Evolutionary conservation across 768 basidiomycete genomes (phyloP), one percentile per base, ranked within the genome.

Genomic region (Pleurotus citrinopileatus): DNA sequence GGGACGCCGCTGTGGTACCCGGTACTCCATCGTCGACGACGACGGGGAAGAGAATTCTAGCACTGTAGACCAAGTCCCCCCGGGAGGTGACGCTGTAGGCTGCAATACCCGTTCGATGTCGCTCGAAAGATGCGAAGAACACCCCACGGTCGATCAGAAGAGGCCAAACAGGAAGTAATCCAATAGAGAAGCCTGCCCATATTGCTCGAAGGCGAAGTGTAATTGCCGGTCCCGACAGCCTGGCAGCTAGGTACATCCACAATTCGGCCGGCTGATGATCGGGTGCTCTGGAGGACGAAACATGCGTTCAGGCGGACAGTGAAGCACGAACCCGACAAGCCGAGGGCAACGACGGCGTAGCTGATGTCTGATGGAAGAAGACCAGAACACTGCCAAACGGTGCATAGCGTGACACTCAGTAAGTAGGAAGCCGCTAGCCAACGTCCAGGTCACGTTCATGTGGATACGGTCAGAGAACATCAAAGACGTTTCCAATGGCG

Each of bases 111-210:
- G n/a, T n/a, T n/a, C n/a, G n/a, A n/a, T n/a, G n/a, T n/a, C n/a
- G n/a, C n/a, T n/a, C n/a, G n/a, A n/a, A n/a, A n/a, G n/a, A n/a
- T 27, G 10, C 26, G 12, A 25, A 22, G 22, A 44, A 32, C 29
- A 34, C 32, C 29, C 15, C 32, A 25, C 17, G 22, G 48, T 36
- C 48, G 32, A 50, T 50, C 48, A 50, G 48, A 50, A 50, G 15
- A 9, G 17, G 43, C 22, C 12, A 44, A 51, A 37, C 48, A 51
- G 48, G 17, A 51, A 37, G 32, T 51, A 20, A 37, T 12, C 34
- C 48, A 51, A 51, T 19, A 51, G 32, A 51, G 48, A 51, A 51
- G 48, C 28, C 28, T 32, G 48, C 34, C 48, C 48, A 51, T 37
- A 51, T 37, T 37, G 48, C 34, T 32, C 34, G 20, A 9, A 34